A percentile compares a stretch with the other conserved stretches of the same genome.
Conservation (phyloP, 257 asterid species). For the Fraxinus cuspidata region DNA sequence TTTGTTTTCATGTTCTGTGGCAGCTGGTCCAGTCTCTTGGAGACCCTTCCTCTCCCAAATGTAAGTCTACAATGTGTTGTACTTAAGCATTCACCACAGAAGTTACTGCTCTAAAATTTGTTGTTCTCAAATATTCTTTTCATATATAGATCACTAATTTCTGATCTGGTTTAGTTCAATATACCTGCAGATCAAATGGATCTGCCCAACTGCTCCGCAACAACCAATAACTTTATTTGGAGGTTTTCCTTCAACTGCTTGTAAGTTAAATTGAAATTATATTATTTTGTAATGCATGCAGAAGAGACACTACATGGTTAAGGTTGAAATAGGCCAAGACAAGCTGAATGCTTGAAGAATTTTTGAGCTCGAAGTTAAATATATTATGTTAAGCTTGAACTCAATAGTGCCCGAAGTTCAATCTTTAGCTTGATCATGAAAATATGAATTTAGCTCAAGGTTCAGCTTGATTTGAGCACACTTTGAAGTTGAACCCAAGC, state of each 20-base stretch:
- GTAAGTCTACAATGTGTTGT: conserved; percentile 47
- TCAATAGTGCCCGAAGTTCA: not conserved
- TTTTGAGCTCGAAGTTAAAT: conserved; percentile 15
- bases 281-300: conserved; percentile 5
- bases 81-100: conserved; percentile 1
- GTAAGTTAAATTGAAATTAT: conserved; percentile 43
- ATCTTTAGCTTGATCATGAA: not conserved
- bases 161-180: conserved; percentile 6
- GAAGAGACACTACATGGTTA: not conserved
- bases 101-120: conserved; percentile 13
- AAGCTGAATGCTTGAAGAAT: conserved; percentile 4
- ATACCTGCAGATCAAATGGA: conserved; percentile 81
- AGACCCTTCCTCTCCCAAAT: conserved; percentile 88
- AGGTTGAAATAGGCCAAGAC: not conserved
- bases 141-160: conserved; percentile 1
- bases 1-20: conserved; percentile 36
- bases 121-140: not conserved
- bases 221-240: conserved; percentile 79
- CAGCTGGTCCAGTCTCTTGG: conserved; percentile 91
- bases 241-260: conserved; percentile 87
- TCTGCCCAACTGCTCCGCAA: conserved; percentile 88
- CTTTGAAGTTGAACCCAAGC: not conserved
- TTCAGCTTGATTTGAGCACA: not conserved
- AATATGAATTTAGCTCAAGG: not conserved
- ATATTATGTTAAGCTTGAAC: not conserved